Conservation (phyloP, 2,329 filamentous ascomycete species). For the Microascus cirrosus region DNA sequence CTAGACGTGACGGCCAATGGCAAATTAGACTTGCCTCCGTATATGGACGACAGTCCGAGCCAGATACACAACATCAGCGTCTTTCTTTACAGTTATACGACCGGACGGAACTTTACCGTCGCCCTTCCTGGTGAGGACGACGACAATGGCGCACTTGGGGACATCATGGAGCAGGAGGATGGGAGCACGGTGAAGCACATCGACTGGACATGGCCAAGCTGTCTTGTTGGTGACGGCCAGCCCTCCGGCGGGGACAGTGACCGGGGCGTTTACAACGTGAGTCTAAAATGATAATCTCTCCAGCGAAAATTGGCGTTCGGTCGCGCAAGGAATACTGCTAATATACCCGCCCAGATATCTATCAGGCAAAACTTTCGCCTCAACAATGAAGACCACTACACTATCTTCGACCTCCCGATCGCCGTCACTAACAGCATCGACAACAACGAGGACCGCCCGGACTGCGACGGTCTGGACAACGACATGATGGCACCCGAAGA, state of each 20-base stretch:
- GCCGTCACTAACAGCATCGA: conserved; percentile 55
- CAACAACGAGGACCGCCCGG: conserved; percentile 24
- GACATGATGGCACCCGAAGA: conserved; percentile 33
- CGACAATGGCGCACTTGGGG: conserved; percentile 42
- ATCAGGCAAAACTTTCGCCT: conserved; percentile 61
- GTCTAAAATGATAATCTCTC: conserved; percentile 8
- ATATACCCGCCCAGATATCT: conserved; percentile 37
- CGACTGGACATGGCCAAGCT: conserved; percentile 61
- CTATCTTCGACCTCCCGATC: conserved; percentile 60
- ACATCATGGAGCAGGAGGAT: conserved; percentile 52
- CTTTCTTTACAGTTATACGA: conserved; percentile 54
- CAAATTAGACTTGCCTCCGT: conserved; percentile 46
- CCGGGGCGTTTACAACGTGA: conserved; percentile 52
- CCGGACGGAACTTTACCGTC: conserved; percentile 56
- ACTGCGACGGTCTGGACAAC: conserved; percentile 41
- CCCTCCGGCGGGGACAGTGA: conserved; percentile 32
- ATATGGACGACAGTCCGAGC: conserved; percentile 39
- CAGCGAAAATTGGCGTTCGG: neutral
- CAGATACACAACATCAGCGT: conserved; percentile 54
- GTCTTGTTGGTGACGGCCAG: conserved; percentile 50
- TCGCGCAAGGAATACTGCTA: neutral
- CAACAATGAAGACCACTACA: conserved; percentile 54
- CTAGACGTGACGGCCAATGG: conserved; percentile 58
- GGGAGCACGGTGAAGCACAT: conserved; percentile 64
- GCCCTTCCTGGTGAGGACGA: conserved; percentile 46